These are phyloP conservation scores for Microbotryum lychnidis-dioicae DNA, from an alignment of 1,284 basidiomycete genomes.

Conservation along the genomic window DNA sequence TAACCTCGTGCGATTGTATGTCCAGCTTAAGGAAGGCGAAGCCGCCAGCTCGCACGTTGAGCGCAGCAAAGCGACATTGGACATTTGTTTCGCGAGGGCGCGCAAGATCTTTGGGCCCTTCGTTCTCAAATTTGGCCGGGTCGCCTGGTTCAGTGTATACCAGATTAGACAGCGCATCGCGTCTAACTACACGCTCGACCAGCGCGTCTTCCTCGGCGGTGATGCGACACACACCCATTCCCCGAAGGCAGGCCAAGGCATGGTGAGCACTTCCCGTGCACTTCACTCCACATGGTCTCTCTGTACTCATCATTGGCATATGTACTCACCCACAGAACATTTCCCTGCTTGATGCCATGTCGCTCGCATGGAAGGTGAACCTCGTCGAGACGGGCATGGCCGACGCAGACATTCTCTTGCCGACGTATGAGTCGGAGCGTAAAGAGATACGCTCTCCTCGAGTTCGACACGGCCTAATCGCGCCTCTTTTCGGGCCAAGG, in stretches of 20 bases:
- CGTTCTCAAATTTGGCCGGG: slow-evolving; percentile 40
- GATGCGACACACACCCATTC: slow-evolving; percentile 44
- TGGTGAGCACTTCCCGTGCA: slow-evolving; percentile 13
- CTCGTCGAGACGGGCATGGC: slow-evolving; percentile 43
- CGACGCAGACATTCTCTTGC: slow-evolving; percentile 37
- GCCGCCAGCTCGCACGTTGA: slow-evolving; percentile 18
- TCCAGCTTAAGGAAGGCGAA: slow-evolving; percentile 34
- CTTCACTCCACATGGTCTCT: background rate
- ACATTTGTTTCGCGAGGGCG: slow-evolving; percentile 40
- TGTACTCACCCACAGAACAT: slow-evolving; percentile 39
- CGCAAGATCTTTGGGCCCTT: slow-evolving; percentile 42
- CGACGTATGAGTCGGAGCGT: slow-evolving; percentile 42
- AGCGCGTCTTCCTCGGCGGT: slow-evolving; percentile 41
- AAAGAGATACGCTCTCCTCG: slow-evolving; percentile 41
- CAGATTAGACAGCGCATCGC: slow-evolving; percentile 37
- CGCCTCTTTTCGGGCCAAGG: slow-evolving; percentile 36
- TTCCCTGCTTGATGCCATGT: slow-evolving; percentile 43
- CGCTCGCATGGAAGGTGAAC: slow-evolving; percentile 44
- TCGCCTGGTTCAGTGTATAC: slow-evolving; percentile 43
- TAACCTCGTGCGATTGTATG: slow-evolving; percentile 36
- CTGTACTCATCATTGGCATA: background rate
- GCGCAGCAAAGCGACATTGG: slow-evolving; percentile 38
- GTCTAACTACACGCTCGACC: slow-evolving; percentile 35
- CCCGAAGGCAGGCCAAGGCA: slow-evolving; percentile 41
- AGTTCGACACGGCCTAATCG: slow-evolving; percentile 42